Evolutionary conservation across 1,139 yeast genomes (phyloP).

Genomic region (Blastobotrys proliferans): DNA sequence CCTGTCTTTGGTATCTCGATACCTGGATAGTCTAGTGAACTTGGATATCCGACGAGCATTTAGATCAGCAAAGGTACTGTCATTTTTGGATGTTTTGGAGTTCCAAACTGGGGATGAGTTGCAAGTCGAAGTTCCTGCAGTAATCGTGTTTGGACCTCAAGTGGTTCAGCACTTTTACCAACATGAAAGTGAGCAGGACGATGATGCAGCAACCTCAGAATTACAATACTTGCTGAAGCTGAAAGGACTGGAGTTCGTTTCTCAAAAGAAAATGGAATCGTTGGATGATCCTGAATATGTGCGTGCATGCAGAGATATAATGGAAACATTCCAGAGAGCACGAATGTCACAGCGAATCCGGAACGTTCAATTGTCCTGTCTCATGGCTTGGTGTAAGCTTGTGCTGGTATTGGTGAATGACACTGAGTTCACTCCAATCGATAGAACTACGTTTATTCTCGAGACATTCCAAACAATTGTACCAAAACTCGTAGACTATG

Average conservation of each 20-base stretch:
- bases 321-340: conserved; percentile 19
- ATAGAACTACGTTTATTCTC: conserved; percentile 58
- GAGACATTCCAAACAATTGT: conserved; percentile 72
- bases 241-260: conserved; percentile 28
- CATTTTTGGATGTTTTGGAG: conserved; percentile 66
- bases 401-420: conserved; percentile 71
- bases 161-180: conserved; percentile 14
- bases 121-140: conserved; percentile 5
- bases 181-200: conserved; percentile 17
- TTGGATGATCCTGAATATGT: conserved; percentile 22
- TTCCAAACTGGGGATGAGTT: conserved; percentile 38
- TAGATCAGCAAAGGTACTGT: conserved; percentile 55
- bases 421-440: conserved; percentile 41
- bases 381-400: conserved; percentile 80
- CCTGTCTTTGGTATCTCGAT: conserved; percentile 50
- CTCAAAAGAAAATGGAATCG: conserved; percentile 19
- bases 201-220: conserved; percentile 21
- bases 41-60: conserved; percentile 18
- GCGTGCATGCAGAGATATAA: conserved; percentile 17
- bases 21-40: conserved; percentile 51
- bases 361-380: conserved; percentile 52
- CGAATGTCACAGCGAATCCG: conserved; percentile 23
- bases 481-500: conserved; percentile 72
- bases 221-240: conserved; percentile 25
- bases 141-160: conserved; percentile 14